Percentiles rank a stretch among this genome's conserved stretches.
Evolutionary conservation across 805 yeast genomes (phyloP).

Genomic region (Komagataella phaffii): DNA sequence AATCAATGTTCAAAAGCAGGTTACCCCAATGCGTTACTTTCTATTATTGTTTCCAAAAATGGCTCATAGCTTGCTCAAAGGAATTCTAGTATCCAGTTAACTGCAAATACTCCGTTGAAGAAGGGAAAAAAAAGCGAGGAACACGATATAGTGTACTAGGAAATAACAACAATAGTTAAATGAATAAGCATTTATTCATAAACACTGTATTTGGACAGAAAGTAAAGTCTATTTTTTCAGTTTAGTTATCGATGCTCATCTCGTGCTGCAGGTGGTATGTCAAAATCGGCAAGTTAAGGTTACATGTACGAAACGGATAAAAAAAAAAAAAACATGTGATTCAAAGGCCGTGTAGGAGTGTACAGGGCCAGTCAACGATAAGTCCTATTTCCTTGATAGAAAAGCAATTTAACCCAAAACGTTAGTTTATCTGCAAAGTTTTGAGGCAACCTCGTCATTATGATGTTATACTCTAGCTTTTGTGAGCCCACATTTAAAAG

Average conservation of each 20-base stretch:
- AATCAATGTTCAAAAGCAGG: not conserved
- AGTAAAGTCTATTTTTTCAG: not conserved
- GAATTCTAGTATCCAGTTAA: not conserved
- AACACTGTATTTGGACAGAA: not conserved
- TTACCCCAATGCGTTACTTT: not conserved
- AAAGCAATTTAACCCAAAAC: not conserved
- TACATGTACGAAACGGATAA: not conserved
- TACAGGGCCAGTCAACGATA: not conserved
- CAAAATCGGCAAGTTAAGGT: not conserved
- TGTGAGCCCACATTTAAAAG: not conserved
- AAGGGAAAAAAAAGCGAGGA: not conserved
- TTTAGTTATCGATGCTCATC: not conserved
- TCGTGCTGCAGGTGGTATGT: not conserved
- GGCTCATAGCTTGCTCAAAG: not conserved
- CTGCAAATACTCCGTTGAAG: not conserved
- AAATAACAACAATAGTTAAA: not conserved
- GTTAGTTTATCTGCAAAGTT: not conserved
- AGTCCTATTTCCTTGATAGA: not conserved
- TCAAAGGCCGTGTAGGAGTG: not conserved
- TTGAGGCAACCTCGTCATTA: not conserved
- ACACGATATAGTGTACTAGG: not conserved
- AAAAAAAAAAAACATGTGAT: not conserved
- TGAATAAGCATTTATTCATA: not conserved
- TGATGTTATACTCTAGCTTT: not conserved
- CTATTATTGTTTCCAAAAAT: not conserved